These are phyloP conservation scores for Alternaria gansuensis DNA, from an alignment of 2,329 filamentous ascomycete genomes.

Conservation along the genomic window DNA sequence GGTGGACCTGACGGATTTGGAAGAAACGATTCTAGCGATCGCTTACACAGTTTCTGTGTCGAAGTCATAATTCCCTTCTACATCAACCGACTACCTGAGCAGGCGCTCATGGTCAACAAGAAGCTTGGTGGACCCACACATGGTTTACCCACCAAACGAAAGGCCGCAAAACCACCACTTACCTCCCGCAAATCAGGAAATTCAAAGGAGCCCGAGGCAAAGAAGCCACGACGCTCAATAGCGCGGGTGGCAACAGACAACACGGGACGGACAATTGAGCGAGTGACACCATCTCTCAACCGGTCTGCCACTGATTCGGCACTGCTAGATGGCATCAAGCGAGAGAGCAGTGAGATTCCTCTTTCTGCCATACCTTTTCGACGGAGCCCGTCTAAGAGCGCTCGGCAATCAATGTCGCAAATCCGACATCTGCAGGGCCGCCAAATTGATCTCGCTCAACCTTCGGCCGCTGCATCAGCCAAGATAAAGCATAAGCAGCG, in stretches of 20 bases:
- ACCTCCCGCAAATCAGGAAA: slow-evolving; percentile 53
- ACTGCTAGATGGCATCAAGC: slow-evolving; percentile 68
- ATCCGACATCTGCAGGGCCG: slow-evolving; percentile 60
- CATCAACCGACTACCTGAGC: slow-evolving; percentile 75
- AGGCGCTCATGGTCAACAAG: slow-evolving; percentile 74
- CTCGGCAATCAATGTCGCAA: slow-evolving; percentile 51
- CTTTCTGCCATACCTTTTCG: slow-evolving; percentile 61
- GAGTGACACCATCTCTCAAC: slow-evolving; percentile 69
- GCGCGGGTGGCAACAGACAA: slow-evolving; percentile 69
- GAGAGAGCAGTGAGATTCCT: slow-evolving; percentile 71
- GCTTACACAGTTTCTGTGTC: slow-evolving; percentile 77
- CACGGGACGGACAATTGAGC: slow-evolving; percentile 60
- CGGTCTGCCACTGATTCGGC: slow-evolving; percentile 72
- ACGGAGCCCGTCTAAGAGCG: slow-evolving; percentile 55
- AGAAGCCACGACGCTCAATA: slow-evolving; percentile 62
- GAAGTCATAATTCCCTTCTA: slow-evolving; percentile 87
- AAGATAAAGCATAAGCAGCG: slow-evolving; percentile 72
- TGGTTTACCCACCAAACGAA: slow-evolving; percentile 64
- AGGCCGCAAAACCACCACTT: slow-evolving; percentile 52
- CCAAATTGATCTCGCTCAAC: slow-evolving; percentile 64
- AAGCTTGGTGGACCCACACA: slow-evolving; percentile 78
- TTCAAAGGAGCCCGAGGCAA: slow-evolving; percentile 50
- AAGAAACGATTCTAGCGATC: slow-evolving; percentile 60
- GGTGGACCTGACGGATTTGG: slow-evolving; percentile 35
- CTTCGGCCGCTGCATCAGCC: slow-evolving; percentile 62